Evolutionary conservation across 2,329 filamentous ascomycete genomes (phyloP), one percentile per base, ranked within the genome.

Genomic region (Fusarium sp.): DNA sequence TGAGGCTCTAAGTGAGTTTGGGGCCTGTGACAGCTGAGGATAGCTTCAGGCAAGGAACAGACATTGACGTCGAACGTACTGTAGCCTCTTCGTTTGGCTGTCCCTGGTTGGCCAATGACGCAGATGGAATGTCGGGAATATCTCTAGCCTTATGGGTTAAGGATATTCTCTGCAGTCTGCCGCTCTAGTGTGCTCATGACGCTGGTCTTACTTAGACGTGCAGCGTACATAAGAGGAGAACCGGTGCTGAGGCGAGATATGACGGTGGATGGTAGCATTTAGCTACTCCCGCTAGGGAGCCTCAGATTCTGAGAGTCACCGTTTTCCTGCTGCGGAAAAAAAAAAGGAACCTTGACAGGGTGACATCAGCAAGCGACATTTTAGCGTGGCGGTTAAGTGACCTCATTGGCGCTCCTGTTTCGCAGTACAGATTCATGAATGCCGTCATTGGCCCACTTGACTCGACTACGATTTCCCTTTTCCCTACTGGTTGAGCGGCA

Each of bases 381-480:
- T 54, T 56, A 58, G 54, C 46, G 67, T 59, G 66, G 70, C 57
- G 52, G 65, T 29, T 31, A 37, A 47, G 70, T 74, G 72, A 74
- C 70, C 64, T 74, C 72, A 74, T 66, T 71, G 68, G 70, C 66
- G 68, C 61, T 42, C 31, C 49, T 28, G 26, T 39, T 37, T 43
- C 38, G 23, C n/a, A 31, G 11, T 6, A 29, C 56, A 59, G 48
- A 24, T 26, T 49, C 42, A 49, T 43, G 38, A 23, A 72, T 74
- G 69, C 71, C 72, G 72, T 74, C 72, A 70, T 68, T 70, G 68
- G 67, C 67, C 68, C 68, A 70, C 68, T 53, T 47, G 43, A 37
- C 23, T 37, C 38, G 52, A 65, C 44, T 37, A 49, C 53, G 16
- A 35, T 46, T 63, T 60, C 35, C 62, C 21, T 31, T 59, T 60